Conservation (phyloP, 345 rosid species). For the Schrenkiella parvula region DNA sequence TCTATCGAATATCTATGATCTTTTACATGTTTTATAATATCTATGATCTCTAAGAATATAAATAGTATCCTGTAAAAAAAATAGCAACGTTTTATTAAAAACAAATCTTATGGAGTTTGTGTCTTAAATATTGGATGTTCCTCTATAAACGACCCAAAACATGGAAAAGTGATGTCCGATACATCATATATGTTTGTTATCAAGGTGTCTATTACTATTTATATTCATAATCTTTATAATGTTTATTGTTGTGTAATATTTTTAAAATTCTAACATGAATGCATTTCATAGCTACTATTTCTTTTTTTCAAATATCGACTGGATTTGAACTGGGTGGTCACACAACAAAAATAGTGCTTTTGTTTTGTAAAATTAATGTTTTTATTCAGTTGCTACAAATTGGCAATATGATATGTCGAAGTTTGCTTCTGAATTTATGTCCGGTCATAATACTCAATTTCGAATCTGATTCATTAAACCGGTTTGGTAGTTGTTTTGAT, state of each 20-base stretch:
- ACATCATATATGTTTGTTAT: background rate
- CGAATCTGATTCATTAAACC: background rate
- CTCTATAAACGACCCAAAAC: constrained; percentile 6
- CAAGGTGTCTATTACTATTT: background rate
- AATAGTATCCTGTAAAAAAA: background rate
- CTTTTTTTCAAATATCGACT: too few species aligned
- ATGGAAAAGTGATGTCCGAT: constrained; percentile 11
- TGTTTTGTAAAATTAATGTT: background rate
- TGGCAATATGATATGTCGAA: background rate
- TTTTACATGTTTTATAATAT: too few species aligned
- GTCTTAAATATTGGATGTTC: constrained; percentile 1
- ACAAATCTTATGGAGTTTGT: background rate
- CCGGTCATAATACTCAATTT: background rate
- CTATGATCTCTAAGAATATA: background rate
- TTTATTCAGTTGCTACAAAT: background rate
- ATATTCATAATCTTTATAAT: background rate
- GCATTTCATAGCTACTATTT: too few species aligned
- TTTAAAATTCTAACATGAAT: too few species aligned
- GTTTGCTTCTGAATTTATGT: background rate
- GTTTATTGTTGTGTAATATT: background rate
- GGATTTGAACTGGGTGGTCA: background rate
- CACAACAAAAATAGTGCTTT: background rate
- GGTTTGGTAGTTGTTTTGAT: background rate
- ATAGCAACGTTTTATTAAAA: background rate
- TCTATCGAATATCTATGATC: too few species aligned